Evolutionary conservation across 768 basidiomycete species (phyloP).

Genomic region (Russula griseocarnosa): DNA sequence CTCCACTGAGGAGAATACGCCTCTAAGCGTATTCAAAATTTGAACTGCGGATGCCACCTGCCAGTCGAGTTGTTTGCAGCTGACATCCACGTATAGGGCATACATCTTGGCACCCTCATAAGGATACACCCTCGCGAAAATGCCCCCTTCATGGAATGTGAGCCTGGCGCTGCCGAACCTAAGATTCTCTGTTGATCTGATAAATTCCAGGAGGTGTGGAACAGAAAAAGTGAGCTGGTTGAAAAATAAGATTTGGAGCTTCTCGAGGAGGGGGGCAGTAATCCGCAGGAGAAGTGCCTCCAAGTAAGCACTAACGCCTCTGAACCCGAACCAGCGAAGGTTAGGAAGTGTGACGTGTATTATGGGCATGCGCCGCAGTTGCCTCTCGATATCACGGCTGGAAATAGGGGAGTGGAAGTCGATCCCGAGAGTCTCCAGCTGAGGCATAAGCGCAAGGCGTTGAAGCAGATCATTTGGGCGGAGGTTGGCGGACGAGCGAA

Average conservation of each 20-base stretch:
- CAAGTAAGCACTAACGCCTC: neutral
- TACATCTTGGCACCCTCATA: neutral
- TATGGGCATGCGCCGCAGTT: neutral
- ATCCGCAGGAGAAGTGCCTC: neutral
- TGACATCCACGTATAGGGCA: neutral
- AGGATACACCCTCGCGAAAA: neutral
- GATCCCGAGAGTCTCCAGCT: neutral
- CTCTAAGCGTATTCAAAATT: neutral
- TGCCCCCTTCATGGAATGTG: neutral
- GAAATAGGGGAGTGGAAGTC: neutral
- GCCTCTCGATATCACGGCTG: too few species aligned
- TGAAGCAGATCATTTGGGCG: neutral
- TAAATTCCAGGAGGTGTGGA: neutral
- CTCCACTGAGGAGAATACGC: neutral
- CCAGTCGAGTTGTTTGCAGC: neutral
- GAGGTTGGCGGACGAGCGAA: neutral
- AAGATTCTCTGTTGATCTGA: neutral
- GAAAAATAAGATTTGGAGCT: neutral
- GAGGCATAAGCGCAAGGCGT: neutral
- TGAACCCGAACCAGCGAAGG: neutral
- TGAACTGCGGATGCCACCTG: neutral
- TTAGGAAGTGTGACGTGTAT: neutral
- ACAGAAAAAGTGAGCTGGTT: neutral
- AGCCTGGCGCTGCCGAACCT: neutral
- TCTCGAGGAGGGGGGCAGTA: neutral